Evolutionary conservation across 805 yeast species (phyloP).

Genomic region (Starmerella powellii): DNA sequence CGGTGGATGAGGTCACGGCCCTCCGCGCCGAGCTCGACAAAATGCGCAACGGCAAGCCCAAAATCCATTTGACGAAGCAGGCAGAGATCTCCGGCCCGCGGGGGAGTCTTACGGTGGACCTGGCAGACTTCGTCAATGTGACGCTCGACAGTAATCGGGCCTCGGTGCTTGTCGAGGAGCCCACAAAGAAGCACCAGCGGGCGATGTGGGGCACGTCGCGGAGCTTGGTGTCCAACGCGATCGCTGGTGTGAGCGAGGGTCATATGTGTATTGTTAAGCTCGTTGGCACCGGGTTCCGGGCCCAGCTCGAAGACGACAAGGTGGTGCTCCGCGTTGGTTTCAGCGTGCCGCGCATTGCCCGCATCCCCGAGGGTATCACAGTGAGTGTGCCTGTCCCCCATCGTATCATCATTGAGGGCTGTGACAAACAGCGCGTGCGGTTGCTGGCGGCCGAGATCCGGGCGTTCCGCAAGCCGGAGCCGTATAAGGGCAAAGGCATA

Average conservation of each 20-base stretch:
- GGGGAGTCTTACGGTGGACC: constrained; percentile 50
- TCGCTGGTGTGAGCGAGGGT: constrained; percentile 86
- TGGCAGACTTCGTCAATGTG: constrained; percentile 55
- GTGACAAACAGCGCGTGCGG: constrained; percentile 75
- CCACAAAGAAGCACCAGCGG: constrained; percentile 52
- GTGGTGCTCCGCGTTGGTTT: constrained; percentile 79
- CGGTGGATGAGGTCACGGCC: constrained; percentile 25
- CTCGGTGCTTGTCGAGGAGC: constrained; percentile 45
- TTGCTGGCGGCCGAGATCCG: constrained; percentile 82
- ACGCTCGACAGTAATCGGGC: constrained; percentile 34
- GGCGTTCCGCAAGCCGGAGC: constrained; percentile 88
- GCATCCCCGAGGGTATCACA: constrained; percentile 62
- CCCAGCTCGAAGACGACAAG: constrained; percentile 53
- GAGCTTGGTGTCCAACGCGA: constrained; percentile 60
- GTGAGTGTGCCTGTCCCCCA: constrained; percentile 78
- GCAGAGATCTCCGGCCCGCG: constrained; percentile 64
- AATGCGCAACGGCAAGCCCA: constrained; percentile 54
- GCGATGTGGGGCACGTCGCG: constrained; percentile 94
- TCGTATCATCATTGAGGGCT: constrained; percentile 72
- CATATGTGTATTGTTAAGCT: constrained; percentile 76
- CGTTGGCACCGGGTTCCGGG: constrained; percentile 96
- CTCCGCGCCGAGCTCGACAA: constrained; percentile 44
- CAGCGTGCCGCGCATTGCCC: constrained; percentile 63
- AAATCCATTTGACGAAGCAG: constrained; percentile 44
- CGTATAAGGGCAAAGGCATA: constrained; percentile 96